A percentile compares a stretch with the other conserved stretches of the same genome.
Conservation (phyloP, 1,284 basidiomycete species). For the Ganoderma sinense region DNA sequence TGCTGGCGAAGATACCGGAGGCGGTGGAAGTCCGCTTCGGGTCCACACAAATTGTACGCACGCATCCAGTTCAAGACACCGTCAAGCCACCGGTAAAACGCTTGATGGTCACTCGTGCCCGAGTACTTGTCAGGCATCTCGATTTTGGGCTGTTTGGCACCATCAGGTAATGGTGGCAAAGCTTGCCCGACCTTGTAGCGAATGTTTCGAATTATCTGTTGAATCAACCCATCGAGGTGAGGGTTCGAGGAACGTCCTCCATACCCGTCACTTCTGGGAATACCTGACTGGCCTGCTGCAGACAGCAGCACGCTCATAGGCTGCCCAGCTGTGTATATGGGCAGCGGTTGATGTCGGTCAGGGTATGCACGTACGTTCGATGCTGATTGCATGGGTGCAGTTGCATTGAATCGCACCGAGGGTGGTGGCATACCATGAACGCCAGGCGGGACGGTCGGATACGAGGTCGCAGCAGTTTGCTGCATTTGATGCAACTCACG, state of each 20-base stretch:
- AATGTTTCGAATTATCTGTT: not conserved
- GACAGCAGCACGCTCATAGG: not conserved
- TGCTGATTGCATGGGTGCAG: not conserved
- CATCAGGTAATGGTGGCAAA: not conserved
- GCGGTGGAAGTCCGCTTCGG: not conserved
- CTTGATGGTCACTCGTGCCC: not conserved
- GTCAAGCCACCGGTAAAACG: conserved; percentile 1
- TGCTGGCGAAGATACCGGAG: not conserved
- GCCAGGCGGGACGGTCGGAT: not conserved
- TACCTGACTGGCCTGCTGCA: not conserved
- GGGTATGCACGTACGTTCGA: not conserved
- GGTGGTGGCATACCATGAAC: no score
- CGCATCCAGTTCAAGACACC: conserved; percentile 4
- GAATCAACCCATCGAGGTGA: not conserved
- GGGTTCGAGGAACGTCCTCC: no score
- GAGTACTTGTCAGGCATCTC: conserved; percentile 6
- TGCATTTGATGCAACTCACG: not conserved
- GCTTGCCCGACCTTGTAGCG: not conserved
- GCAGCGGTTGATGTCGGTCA: not conserved
- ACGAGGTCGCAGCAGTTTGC: not conserved
- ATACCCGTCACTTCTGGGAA: no score
- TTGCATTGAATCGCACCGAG: not conserved
- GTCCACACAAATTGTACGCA: conserved; percentile 8
- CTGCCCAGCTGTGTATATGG: not conserved
- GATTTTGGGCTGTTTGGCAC: conserved; percentile 12